Base-by-base conservation (phyloP, 805 yeast species). In the Ogataea ramenticola region DNA sequence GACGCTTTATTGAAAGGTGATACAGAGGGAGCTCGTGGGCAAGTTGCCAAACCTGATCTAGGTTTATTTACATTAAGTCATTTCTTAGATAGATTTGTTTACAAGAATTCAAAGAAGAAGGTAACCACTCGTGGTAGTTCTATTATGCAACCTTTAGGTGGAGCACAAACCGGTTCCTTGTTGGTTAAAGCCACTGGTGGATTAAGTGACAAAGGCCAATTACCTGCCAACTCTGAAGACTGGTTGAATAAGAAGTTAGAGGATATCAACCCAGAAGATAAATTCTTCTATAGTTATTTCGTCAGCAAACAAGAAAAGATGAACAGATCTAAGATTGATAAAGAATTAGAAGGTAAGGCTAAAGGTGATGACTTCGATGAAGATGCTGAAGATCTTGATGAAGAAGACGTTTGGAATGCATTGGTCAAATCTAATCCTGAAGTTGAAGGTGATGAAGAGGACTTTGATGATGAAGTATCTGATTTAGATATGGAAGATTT, bases 101-200 rank as follows among this genome's bases (percentile, higher is more conserved):
- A 93, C 70, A 84, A 87, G 66, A 88, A 89, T 62, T 87, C 96
- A 40, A 88, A 87, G 67, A 83, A 79, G 55, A 86, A 83, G 63
- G 71, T 80, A 17, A 62, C 70, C 30, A 67, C 81, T n/a, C 81
- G 85, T 60, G 98, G 98, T 56, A 71, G 84, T 4, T 88, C 97
- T 37, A 90, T 93, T 60, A 93, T 93, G 98, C 99, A 93, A 71
- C 98, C 99, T 41, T 71, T 93, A 51, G 89, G 95, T 38, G 97
- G 96, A 49, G 74, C 80, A 1, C 85, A 82, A 49, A 81, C 86
- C 19, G 86, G 85, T 10, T 68, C 81, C 4, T 65, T 84, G 43
- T 70, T 85, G 51, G 86, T 85, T 12, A 80, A 71, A 55, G 78
- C 87, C n/a, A 75, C 86, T 5, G 58, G 53, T 30, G 43, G 44